Base-by-base conservation (phyloP, 345 rosid genomes). In the Capsella bursapastoris region DNA sequence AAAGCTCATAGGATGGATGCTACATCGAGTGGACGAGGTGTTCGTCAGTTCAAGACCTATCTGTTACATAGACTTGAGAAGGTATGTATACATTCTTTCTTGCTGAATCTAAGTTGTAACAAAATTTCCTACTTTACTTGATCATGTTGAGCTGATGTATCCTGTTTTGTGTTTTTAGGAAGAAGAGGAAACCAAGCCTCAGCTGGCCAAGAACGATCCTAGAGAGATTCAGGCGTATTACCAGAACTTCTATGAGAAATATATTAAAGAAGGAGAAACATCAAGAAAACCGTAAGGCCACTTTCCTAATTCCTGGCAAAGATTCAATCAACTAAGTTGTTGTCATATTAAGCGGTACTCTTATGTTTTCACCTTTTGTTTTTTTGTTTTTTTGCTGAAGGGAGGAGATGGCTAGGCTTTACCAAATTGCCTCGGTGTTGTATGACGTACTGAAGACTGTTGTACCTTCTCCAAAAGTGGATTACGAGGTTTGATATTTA, bases 41-140 rank as follows among this genome's bases (percentile, higher is more conserved):
- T 90, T 74, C 93, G 92, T 38, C 97, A 94, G 76, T 94, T 90
- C 75, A 94, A 90, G 93, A 92, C 97, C 44, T 87, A 88, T 74
- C 76, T 94, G 64, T 63, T 92, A 78, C 93, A 89, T 59, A 87
- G 80, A 78, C 90, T 94, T 16, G 96, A 92, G 84, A 87, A 53
- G 97, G 99, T 93, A 87, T 44, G 87, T 44, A 80, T 53, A 7
- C 41, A 40, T 40, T 2, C 40, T 80, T 41, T 6, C 32, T 45
- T 51, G 32, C 57, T 63, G 51, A 55, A 62, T 16, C 44, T 71
- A 32, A 35, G 16, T 35, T 44, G 47, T 40, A 8, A 18, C 13
- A n/a, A 11, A 1, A 29, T 66, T 68, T 28, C 6, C 56, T 22
- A 49, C 28, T 6, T 34, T 53, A 15, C 18, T 68, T 53, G 50